These are phyloP conservation scores for Alloteropsis semialata DNA, from an alignment of 176 grass and related monocot species.

Conservation along the genomic window DNA sequence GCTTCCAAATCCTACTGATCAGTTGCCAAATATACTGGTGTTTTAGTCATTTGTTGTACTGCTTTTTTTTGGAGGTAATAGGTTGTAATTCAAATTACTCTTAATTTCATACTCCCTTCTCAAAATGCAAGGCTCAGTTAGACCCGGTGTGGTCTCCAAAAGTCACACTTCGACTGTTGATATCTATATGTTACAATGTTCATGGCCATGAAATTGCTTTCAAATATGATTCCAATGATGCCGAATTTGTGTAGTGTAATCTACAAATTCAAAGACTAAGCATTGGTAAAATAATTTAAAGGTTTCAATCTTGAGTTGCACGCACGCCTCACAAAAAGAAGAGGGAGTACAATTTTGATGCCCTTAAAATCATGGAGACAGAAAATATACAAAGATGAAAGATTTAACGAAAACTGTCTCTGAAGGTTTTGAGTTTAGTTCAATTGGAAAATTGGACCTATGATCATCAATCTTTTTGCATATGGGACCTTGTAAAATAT, in stretches of 20 bases:
- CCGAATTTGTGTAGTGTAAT: no score
- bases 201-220: no score
- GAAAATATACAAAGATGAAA: not conserved
- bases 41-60: not conserved
- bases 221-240: no score
- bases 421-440: not conserved
- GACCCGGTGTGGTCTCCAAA: no score
- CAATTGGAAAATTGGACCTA: not conserved
- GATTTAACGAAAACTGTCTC: not conserved
- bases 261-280: no score
- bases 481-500: not conserved
- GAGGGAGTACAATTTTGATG: not conserved
- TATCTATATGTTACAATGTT: no score
- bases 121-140: no score
- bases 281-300: no score
- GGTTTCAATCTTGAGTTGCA: no score
- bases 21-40: not conserved
- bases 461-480: not conserved
- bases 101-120: not conserved
- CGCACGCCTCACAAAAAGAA: no score
- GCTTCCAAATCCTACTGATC: not conserved
- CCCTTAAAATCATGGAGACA: not conserved
- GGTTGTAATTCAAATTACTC: not conserved
- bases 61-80: not conserved
- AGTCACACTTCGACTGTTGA: no score